Evolutionary conservation across 2,329 filamentous ascomycete species (phyloP).

Genomic region (Aspergillus jensenii): DNA sequence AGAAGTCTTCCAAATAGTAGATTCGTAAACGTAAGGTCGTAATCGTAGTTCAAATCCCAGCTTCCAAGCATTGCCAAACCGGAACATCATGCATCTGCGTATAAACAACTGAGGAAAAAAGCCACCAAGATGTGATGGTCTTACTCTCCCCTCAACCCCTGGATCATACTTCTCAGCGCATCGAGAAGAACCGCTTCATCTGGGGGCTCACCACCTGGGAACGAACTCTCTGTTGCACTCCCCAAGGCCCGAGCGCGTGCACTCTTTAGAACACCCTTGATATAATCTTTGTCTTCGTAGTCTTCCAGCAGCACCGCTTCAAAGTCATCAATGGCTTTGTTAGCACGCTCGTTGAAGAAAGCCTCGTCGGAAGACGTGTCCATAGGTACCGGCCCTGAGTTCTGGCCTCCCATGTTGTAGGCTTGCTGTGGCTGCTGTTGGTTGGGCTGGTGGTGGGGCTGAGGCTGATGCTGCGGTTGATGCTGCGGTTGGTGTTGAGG

Average conservation of each 20-base stretch:
- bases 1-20: slow-evolving; percentile 3
- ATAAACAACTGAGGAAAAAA: not conserved
- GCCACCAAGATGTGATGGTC: not conserved
- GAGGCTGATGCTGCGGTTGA: slow-evolving; percentile 16
- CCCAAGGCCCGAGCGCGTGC: slow-evolving; percentile 43
- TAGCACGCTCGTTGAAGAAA: slow-evolving; percentile 42
- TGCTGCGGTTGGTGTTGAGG: slow-evolving; percentile 17
- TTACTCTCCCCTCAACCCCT: slow-evolving; percentile 38
- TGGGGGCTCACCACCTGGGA: slow-evolving; percentile 44
- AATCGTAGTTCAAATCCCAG: slow-evolving; percentile 10
- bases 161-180: slow-evolving; percentile 40
- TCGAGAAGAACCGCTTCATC: slow-evolving; percentile 45
- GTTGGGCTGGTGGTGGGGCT: slow-evolving; percentile 17
- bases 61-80: not conserved
- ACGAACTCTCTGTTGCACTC: slow-evolving; percentile 41
- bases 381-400: slow-evolving; percentile 19
- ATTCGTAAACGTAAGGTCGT: slow-evolving; percentile 14
- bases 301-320: slow-evolving; percentile 46
- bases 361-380: slow-evolving; percentile 29
- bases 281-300: slow-evolving; percentile 47
- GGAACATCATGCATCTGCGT: not conserved
- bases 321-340: slow-evolving; percentile 47
- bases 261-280: slow-evolving; percentile 44
- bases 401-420: slow-evolving; percentile 19
- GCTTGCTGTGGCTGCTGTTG: slow-evolving; percentile 21